Base-by-base conservation (phyloP, 208 protist species). In the Trichomonas tenax region DNA sequence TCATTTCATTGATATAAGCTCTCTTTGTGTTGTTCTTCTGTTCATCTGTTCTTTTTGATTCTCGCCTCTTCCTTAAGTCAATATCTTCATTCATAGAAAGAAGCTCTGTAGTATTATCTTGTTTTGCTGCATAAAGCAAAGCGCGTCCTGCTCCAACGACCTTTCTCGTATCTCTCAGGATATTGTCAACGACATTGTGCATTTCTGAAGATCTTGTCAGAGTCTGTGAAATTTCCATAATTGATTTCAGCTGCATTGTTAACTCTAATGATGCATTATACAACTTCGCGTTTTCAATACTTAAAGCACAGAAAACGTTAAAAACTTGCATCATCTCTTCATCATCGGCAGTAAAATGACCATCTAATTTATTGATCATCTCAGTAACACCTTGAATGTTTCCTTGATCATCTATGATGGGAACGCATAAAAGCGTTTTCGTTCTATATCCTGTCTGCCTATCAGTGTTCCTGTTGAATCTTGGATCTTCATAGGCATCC, bases 351-450 rank as follows among this genome's bases (percentile, higher is more conserved):
- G 44, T 44, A 17, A 95, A 95, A 26, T 38, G 34, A 40, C 46
- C 49, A 23, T 95, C 89, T 1, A 81, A 40, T 95, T 95, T 95
- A 41, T 95, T 95, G 31, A 95, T 95, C 49, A 72, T 72, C 26
- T 95, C 46, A 38, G 49, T 51, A 14, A 95, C 89, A 45, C 89
- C 89, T 44, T 34, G 26, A 11, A 81, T 81, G 3, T 95, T 45
- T 46, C 46, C 38, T 72, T 95, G 23, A 31, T 95, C 49, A 72
- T 95, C 45, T 31, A 38, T 38, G 38, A 95, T 72, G 63, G 89
- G 89, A 31, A 95, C 89, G 46, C 89, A 95, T 15, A 95, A 17
- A 23, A 95, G 15, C 14, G 41, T 51, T 21, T 95, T 34, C 3
- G 89, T 95, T 72, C 49, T 40, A 72, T 95, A 95, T 63, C 89